Conservation (phyloP, 345 rosid genomes). For the Pseudoturritis turrita region DNA sequence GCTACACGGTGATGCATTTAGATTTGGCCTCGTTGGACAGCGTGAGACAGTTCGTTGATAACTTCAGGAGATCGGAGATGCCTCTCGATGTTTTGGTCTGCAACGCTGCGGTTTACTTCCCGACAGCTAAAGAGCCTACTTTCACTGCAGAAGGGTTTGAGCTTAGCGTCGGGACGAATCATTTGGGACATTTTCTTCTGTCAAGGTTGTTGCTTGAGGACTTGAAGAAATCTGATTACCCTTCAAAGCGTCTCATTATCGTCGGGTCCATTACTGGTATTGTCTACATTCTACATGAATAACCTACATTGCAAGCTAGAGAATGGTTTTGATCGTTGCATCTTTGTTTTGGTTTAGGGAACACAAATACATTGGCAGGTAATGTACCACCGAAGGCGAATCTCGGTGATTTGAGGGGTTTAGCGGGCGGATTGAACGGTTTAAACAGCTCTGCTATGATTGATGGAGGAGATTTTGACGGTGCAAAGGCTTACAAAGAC, state of each 20-base stretch:
- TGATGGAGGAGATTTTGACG: conserved; percentile 92
- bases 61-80: conserved; percentile 58
- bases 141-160: conserved; percentile 95
- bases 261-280: conserved; percentile 96
- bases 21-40: conserved; percentile 93
- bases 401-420: conserved; percentile 91
- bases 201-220: conserved; percentile 81
- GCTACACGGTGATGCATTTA: conserved; percentile 84
- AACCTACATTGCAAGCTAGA: not conserved
- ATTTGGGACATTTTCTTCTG: conserved; percentile 91
- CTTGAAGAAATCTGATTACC: conserved; percentile 76
- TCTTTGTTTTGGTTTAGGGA: conserved; percentile 44
- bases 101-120: conserved; percentile 94
- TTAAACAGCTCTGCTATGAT: conserved; percentile 80
- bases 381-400: conserved; percentile 97
- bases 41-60: conserved; percentile 81
- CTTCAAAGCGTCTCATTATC: conserved; percentile 77
- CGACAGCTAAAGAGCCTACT: conserved; percentile 92
- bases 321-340: not conserved
- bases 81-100: conserved; percentile 91
- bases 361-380: conserved; percentile 93
- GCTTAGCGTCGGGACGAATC: conserved; percentile 93
- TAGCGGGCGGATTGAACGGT: conserved; percentile 81
- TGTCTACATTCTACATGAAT: not conserved
- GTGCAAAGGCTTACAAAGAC: conserved; percentile 98